phyloP scores from a whole-genome alignment of 257 asterid species.

The Nicotiana tabacum region DNA sequence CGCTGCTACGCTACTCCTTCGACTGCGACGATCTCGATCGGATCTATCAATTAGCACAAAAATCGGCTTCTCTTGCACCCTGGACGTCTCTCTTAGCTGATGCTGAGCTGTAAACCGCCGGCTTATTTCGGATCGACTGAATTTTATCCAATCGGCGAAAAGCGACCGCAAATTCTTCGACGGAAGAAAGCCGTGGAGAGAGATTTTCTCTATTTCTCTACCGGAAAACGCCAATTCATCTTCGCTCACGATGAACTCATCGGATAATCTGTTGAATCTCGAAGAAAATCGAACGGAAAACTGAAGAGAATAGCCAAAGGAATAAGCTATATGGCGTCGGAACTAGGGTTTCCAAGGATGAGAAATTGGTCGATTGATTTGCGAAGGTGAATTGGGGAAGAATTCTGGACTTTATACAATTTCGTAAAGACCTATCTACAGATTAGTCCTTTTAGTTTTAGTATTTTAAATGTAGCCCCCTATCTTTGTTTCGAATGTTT shows the following conservation, averaged over 20 bases:
- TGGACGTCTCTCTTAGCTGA: neutral
- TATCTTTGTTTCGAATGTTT: no score
- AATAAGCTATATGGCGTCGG: neutral
- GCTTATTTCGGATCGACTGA: neutral
- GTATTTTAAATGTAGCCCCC: neutral
- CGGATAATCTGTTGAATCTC: neutral
- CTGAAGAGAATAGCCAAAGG: neutral
- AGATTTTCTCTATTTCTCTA: neutral
- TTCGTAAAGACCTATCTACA: neutral
- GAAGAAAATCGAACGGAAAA: neutral
- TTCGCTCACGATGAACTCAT: neutral
- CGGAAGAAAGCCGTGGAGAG: neutral
- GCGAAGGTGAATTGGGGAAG: neutral
- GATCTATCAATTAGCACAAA: neutral
- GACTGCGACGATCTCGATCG: neutral
- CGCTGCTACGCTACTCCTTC: neutral
- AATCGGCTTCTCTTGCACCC: neutral
- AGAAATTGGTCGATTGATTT: neutral
- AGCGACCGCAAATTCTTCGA: neutral
- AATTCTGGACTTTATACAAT: neutral
- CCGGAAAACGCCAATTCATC: neutral
- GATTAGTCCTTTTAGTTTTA: neutral
- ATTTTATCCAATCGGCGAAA: neutral
- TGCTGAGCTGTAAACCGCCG: neutral
- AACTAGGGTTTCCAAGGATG: slow-evolving; percentile 9